Evolutionary conservation across 495 filamentous ascomycete genomes (phyloP), one percentile per base, ranked within the genome.

Genomic region (Glarea lozoyensis): DNA sequence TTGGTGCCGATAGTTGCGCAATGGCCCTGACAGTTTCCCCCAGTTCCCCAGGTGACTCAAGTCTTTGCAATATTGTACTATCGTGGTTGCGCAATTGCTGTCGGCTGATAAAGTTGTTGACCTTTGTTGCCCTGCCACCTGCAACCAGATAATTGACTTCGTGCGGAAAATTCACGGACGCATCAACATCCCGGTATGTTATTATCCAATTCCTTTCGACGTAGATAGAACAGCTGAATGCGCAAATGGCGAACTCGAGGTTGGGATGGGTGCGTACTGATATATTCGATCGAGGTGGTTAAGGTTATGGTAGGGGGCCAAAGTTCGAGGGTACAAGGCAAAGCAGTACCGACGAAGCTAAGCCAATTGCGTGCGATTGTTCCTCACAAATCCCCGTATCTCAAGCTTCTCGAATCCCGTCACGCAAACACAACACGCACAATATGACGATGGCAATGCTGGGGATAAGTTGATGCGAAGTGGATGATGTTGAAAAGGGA

Each of bases 121-220:
- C 23, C 27, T 44, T 36, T 45, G 53, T 50, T 50, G 53, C 43
- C 49, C 49, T 47, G 49, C 46, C 49, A 52, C 53, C 49, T 52
- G 44, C 42, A 46, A 48, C 49, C 48, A 38, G 31, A 15, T 32
- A 42, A 32, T 50, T 16, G 12, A 11, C 13, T 37, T 16, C 18
- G 13, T 37, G 34, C n/a, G n/a, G n/a, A n/a, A n/a, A n/a, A n/a
- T n/a, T n/a, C n/a, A n/a, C n/a, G n/a, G n/a, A 18, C 16, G 33
- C 19, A 24, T 2, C 31, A 23, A 15, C 22, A 21, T 31, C 43
- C 36, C 20, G 3, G 17, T 18, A 20, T 12, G 39, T 22, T 36
- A 29, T 41, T 39, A 17, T 13, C 19, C 31, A 18, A 13, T 19
- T 45, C 24, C 29, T 36, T 49, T 43, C 40, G 44, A 32, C 31